A percentile compares a stretch with the other conserved stretches of the same genome.
phyloP scores from a whole-genome alignment of 768 basidiomycete genomes.

The Megacollybia marginata region DNA sequence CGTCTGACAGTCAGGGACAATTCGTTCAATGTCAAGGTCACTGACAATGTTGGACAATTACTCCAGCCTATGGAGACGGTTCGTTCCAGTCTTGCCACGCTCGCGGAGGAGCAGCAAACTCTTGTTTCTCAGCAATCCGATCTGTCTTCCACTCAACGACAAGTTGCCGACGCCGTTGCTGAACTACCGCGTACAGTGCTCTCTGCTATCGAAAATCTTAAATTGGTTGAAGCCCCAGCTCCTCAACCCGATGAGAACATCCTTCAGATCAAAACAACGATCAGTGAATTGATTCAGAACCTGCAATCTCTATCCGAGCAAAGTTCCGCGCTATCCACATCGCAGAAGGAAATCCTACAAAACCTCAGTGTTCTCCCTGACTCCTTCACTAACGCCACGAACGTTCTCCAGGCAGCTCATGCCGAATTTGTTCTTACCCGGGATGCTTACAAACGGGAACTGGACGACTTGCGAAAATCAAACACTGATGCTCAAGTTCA shows the following conservation, averaged over 20 bases:
- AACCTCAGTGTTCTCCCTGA: constrained; percentile 57
- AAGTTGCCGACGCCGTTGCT: constrained; percentile 33
- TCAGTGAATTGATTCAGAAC: constrained; percentile 42
- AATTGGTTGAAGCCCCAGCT: constrained; percentile 16
- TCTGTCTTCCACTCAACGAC: constrained; percentile 30
- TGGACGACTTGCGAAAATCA: constrained; percentile 60
- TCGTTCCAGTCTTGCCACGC: constrained; percentile 27
- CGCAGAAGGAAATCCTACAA: constrained; percentile 46
- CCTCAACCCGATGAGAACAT: constrained; percentile 26
- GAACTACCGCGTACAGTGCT: constrained; percentile 42
- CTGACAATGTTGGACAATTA: constrained; percentile 40
- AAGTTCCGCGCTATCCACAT: constrained; percentile 37
- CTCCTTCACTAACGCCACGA: constrained; percentile 42
- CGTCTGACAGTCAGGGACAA: constrained; percentile 74
- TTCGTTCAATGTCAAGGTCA: constrained; percentile 56
- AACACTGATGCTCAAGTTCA: constrained; percentile 70
- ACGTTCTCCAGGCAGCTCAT: constrained; percentile 51
- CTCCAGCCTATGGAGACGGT: constrained; percentile 35
- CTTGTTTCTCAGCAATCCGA: constrained; percentile 29
- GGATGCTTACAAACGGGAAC: constrained; percentile 50
- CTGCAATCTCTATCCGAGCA: constrained; percentile 43
- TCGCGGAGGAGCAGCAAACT: constrained; percentile 36
- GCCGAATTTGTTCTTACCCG: constrained; percentile 54
- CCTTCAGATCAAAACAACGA: constrained; percentile 35
- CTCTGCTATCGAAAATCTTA: constrained; percentile 32